Percentiles rank a stretch among this genome's conserved stretches.
phyloP scores from a whole-genome alignment of 768 basidiomycete genomes.

The Gymnopilus junonius region DNA sequence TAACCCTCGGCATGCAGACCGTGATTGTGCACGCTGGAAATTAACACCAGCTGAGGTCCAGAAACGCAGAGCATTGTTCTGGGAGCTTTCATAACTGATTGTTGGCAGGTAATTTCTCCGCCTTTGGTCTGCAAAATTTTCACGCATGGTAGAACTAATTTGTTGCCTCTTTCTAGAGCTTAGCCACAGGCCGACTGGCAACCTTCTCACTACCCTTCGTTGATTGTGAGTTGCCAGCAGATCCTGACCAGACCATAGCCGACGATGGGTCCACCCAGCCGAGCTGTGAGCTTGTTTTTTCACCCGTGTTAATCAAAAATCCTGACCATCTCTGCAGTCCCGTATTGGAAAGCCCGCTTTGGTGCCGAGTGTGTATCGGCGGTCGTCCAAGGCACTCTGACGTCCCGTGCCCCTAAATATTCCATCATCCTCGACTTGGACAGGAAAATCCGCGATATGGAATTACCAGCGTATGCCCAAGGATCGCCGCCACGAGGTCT shows the following conservation, averaged over 20 bases:
- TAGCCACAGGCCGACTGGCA: conserved; percentile 71
- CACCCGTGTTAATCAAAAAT: not conserved
- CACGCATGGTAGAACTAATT: not conserved
- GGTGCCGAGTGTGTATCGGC: conserved; percentile 67
- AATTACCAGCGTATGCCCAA: conserved; percentile 64
- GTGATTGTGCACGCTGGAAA: conserved; percentile 75
- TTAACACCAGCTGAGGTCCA: conserved; percentile 65
- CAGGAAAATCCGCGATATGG: conserved; percentile 71
- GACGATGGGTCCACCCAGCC: conserved; percentile 60
- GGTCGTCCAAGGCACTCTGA: conserved; percentile 72
- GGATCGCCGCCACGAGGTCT: conserved; percentile 50
- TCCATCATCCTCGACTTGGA: conserved; percentile 67
- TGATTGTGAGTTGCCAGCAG: conserved; percentile 71
- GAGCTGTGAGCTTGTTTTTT: conserved; percentile 58
- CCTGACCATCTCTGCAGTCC: conserved; percentile 43
- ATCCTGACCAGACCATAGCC: conserved; percentile 59
- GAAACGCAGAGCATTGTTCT: conserved; percentile 71
- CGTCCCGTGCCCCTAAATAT: conserved; percentile 65
- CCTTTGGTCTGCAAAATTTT: not conserved
- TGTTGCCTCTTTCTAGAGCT: conserved; percentile 43
- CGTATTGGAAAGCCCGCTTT: conserved; percentile 73
- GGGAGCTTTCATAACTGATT: conserved; percentile 79
- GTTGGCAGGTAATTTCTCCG: conserved; percentile 61
- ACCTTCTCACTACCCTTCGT: conserved; percentile 73
- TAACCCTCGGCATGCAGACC: conserved; percentile 46